Base-by-base conservation (phyloP, 2,329 filamentous ascomycete species). In the Zymoseptoria passerinii region DNA sequence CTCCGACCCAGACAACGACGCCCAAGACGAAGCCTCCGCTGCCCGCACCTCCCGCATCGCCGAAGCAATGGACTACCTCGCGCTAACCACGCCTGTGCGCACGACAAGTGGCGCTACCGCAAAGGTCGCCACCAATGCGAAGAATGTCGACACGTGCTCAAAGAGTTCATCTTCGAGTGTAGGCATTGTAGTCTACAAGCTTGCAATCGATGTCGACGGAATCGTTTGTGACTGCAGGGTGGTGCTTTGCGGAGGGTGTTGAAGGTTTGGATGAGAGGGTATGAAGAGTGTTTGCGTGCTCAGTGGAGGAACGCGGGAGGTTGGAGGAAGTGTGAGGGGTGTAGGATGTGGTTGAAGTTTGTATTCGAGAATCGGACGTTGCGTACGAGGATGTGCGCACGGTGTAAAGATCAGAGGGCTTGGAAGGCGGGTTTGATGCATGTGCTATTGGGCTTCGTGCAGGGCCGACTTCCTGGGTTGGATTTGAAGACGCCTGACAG, bases 141-240 rank as follows among this genome's bases (percentile, higher is more conserved):
- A 50, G 72, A 77, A 58, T 83, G 80, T 60, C 60, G 63, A 7
- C 50, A 77, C n/a, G 10, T 28, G 1, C 67, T 81, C 50, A 72
- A 67, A 0, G 0, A 61, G 0, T 83, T 71, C 60, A 80, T 83
- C 10, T 69, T 65, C 56, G 60, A 66, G 54, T 69, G 81, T 59
- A 52, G 48, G 0, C 70, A 75, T 53, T 83, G 81, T 58, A 67
- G 67, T 3, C 66, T 80, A 3, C 68, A 72, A 65, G 77, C 73
- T 20, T 83, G 80, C 56, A 70, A 74, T n/a, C 66, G 74, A 3
- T 83, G 80, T 57, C 67, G 74, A 28, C 74, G 62, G 50, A 78
- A 82, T 58, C 73, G 77, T 19, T 66, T 78, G 18, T 76, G 55
- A 58, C 56, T 56, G 4, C 19, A 28, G 10, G 10, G 20, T 19